Conservation (phyloP, 768 basidiomycete species). For the Agrocybe pediades region DNA sequence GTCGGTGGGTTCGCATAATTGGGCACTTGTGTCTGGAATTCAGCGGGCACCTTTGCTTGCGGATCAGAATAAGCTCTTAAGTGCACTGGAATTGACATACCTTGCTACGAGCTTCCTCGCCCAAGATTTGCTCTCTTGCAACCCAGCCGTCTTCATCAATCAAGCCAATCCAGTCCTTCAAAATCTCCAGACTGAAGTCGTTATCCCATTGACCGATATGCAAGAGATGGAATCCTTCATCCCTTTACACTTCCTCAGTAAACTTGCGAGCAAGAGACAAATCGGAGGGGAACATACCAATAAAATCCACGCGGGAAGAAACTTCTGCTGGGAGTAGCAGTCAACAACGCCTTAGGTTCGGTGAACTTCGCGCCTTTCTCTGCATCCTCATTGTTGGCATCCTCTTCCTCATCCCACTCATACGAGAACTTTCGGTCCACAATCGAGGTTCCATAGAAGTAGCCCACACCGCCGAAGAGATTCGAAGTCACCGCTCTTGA, state of each 20-base stretch:
- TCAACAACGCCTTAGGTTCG: conserved; percentile 75
- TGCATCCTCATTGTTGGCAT: conserved; percentile 37
- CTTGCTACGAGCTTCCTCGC: conserved; percentile 95
- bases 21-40: conserved; percentile 94
- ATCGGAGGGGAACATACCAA: conserved; percentile 53
- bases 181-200: conserved; percentile 85
- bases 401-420: conserved; percentile 84
- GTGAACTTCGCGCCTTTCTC: conserved; percentile 67
- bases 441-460: conserved; percentile 91
- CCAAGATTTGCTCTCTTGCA: conserved; percentile 93
- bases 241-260: conserved; percentile 50
- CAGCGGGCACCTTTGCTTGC: conserved; percentile 68
- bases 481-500: conserved; percentile 91
- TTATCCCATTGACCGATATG: conserved; percentile 94
- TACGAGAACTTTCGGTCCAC: conserved; percentile 84
- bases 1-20: conserved; percentile 96
- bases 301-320: conserved; percentile 99
- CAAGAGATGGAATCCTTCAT: conserved; percentile 94
- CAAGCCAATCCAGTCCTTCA: conserved; percentile 86
- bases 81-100: conserved; percentile 34
- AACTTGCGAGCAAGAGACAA: conserved; percentile 8
- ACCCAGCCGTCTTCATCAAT: conserved; percentile 97
- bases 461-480: conserved; percentile 90
- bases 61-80: not conserved
- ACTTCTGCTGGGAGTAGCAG: conserved; percentile 92